A percentile compares a stretch with the other conserved stretches of the same genome.
These are phyloP conservation scores for Chalciporus piperatus DNA, from an alignment of 768 basidiomycete genomes.

Conservation along the genomic window DNA sequence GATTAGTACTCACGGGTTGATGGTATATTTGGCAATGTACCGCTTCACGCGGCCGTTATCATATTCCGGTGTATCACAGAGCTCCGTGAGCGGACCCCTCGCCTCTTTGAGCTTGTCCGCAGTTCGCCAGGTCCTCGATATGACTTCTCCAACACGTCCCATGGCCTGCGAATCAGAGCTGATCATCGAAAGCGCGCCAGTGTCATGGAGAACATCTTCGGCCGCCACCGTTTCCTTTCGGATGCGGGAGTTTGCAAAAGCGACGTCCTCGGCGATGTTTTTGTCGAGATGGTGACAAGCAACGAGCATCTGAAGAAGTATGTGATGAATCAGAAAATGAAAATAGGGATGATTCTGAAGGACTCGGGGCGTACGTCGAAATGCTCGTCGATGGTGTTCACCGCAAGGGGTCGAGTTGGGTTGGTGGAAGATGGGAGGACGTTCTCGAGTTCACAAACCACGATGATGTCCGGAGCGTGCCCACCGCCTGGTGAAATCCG, in stretches of 20 bases:
- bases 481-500: constrained; percentile 62
- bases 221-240: constrained; percentile 96
- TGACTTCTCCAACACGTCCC: constrained; percentile 96
- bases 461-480: constrained; percentile 97
- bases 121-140: constrained; percentile 92
- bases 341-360: background rate
- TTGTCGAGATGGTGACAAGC: constrained; percentile 97
- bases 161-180: constrained; percentile 97
- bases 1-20: constrained; percentile 77
- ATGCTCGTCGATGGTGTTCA: constrained; percentile 95
- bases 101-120: constrained; percentile 90
- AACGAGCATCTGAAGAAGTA: constrained; percentile 84
- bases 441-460: constrained; percentile 87
- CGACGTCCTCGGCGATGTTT: constrained; percentile 88
- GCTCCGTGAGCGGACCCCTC: constrained; percentile 63
- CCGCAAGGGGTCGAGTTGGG: constrained; percentile 88
- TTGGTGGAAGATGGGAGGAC: constrained; percentile 97
- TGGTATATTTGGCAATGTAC: constrained; percentile 93
- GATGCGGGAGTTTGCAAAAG: constrained; percentile 96
- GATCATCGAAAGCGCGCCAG: constrained; percentile 95
- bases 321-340: constrained; percentile 3
- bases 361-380: constrained; percentile 70
- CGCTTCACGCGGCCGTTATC: constrained; percentile 94
- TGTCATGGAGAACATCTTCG: constrained; percentile 92
- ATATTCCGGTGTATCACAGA: constrained; percentile 41